Percentiles rank a stretch among this genome's conserved stretches.
phyloP scores from a whole-genome alignment of 305 asterid species.

The Withania somnifera region DNA sequence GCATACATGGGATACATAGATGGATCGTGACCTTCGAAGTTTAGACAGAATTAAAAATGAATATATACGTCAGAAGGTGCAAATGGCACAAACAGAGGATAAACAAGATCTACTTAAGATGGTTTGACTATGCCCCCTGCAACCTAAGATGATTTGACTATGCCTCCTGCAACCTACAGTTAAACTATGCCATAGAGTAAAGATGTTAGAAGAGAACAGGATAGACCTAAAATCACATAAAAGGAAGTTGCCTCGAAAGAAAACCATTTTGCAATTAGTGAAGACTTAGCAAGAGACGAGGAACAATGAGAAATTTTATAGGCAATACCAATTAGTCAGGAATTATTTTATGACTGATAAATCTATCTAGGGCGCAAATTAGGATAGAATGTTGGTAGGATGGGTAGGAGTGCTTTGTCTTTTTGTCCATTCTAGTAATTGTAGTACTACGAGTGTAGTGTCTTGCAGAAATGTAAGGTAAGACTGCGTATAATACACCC shows the following conservation, averaged over 20 bases:
- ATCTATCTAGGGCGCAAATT: neutral
- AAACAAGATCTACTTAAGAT: neutral
- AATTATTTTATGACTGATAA: neutral
- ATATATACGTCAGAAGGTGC: neutral
- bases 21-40: neutral
- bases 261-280: neutral
- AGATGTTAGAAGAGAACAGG: neutral
- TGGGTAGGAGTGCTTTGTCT: too few relatives aligned
- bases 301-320: neutral
- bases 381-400: too few relatives aligned
- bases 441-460: too few relatives aligned
- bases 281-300: neutral
- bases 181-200: neutral
- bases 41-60: neutral
- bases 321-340: neutral
- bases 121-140: neutral
- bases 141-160: neutral
- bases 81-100: neutral
- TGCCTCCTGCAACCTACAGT: too few relatives aligned
- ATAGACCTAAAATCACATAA: neutral
- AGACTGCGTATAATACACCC: too few relatives aligned
- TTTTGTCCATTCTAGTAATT: too few relatives aligned
- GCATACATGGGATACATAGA: neutral
- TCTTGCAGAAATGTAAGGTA: too few relatives aligned
- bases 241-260: neutral